Evolutionary conservation across 2,329 filamentous ascomycete species (phyloP).

Genomic region (Penicillium rolfsii): DNA sequence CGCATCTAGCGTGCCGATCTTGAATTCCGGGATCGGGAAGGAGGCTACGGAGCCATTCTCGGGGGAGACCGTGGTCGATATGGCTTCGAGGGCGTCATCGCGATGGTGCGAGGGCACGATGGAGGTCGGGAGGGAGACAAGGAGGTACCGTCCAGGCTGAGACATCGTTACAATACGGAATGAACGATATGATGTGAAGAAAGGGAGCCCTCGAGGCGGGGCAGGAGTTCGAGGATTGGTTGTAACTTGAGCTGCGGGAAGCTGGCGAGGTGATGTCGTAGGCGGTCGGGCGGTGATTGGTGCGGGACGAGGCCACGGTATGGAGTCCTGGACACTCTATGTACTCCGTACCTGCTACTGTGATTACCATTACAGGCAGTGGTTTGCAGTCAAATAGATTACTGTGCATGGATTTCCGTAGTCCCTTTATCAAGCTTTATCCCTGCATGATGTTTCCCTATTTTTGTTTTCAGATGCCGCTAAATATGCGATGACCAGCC

Average conservation of each 20-base stretch:
- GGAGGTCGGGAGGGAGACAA: constrained; percentile 86
- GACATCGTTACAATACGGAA: constrained; percentile 41
- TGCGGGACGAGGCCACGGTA: constrained; percentile 17
- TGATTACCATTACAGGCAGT: no score
- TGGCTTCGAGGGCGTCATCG: constrained; percentile 77
- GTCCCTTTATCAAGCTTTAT: no score
- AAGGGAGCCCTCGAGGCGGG: constrained; percentile 21
- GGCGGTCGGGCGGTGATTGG: constrained; percentile 31
- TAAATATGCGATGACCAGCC: no score
- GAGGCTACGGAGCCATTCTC: constrained; percentile 76
- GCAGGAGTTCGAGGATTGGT: constrained; percentile 12
- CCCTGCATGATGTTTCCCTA: no score
- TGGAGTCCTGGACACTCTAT: neutral
- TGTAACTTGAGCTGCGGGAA: constrained; percentile 16
- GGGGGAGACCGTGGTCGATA: constrained; percentile 71
- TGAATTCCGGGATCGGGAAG: constrained; percentile 90
- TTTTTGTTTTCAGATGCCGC: no score
- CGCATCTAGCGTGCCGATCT: constrained; percentile 94
- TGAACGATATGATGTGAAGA: neutral
- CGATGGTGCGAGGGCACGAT: constrained; percentile 79
- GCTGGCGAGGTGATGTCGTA: constrained; percentile 33
- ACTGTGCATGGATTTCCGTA: no score
- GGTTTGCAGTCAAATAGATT: no score
- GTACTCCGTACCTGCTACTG: no score
- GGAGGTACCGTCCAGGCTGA: constrained; percentile 68